Conservation (phyloP, 768 basidiomycete genomes). For the Udeniomyces megalosporus region DNA sequence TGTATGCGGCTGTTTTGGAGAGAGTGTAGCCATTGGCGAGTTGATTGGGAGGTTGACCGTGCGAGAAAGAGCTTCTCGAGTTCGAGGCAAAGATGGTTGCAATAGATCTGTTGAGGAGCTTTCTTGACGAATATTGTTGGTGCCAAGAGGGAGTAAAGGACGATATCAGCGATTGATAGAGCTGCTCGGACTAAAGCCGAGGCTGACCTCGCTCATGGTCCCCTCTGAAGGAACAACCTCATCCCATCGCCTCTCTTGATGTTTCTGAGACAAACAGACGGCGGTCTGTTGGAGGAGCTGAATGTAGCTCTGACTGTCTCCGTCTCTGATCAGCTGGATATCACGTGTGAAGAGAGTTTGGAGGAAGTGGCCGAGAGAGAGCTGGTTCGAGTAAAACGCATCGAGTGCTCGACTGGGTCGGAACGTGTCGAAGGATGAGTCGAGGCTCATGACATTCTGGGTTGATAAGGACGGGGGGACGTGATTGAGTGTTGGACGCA, state of each 20-base stretch:
- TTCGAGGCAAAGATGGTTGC: neutral
- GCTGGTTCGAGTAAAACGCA: neutral
- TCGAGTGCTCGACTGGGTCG: neutral
- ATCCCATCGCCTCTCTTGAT: neutral
- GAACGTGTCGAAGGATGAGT: no score
- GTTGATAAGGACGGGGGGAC: no score
- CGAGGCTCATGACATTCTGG: no score
- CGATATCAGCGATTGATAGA: no score
- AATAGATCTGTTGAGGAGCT: constrained; percentile 6
- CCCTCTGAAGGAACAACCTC: neutral
- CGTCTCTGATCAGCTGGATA: neutral
- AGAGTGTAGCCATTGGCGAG: constrained; percentile 9
- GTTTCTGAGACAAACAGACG: neutral
- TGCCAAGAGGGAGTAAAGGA: no score
- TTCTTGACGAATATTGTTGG: neutral
- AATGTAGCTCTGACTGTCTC: neutral
- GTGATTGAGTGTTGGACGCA: no score
- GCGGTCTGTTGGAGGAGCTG: neutral
- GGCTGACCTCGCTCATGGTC: neutral
- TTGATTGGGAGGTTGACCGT: constrained; percentile 5
- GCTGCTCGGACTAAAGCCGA: no score
- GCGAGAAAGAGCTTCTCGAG: neutral
- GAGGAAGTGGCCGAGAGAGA: neutral
- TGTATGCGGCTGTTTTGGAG: neutral
- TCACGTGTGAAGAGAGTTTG: neutral